These are phyloP conservation scores for Cinnamomum micranthum DNA, from an alignment of 164 flowering plant genomes.

Conservation along the genomic window DNA sequence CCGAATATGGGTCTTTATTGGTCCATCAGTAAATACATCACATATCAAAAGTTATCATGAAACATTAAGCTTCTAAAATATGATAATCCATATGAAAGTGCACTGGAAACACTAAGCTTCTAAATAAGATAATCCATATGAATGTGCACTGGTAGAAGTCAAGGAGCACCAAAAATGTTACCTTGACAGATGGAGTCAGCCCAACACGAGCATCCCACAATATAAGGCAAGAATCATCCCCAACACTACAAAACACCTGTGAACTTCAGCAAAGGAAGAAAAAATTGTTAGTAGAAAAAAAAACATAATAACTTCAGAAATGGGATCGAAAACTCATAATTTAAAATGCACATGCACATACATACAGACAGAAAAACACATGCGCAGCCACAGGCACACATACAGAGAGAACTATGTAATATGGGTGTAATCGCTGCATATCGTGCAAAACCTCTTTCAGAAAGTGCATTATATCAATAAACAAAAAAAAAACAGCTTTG, in stretches of 20 bases:
- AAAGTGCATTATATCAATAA: too few species aligned
- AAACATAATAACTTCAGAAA: neutral
- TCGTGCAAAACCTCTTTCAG: too few species aligned
- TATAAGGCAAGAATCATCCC: constrained; percentile 97
- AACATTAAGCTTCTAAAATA: constrained; percentile 21
- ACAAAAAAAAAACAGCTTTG: neutral
- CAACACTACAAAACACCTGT: constrained; percentile 95
- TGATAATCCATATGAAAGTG: neutral
- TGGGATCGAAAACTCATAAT: constrained; percentile 10
- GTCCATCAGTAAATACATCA: neutral
- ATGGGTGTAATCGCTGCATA: too few species aligned
- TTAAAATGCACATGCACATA: too few species aligned
- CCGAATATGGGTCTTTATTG: too few species aligned
- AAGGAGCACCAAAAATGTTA: constrained; percentile 11
- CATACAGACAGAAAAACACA: too few species aligned
- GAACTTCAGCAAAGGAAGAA: constrained; percentile 35
- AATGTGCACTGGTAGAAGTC: neutral
- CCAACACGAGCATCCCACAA: constrained; percentile 96
- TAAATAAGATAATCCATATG: constrained; percentile 14
- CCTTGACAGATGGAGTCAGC: constrained; percentile 68
- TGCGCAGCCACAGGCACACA: too few species aligned
- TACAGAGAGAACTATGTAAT: too few species aligned
- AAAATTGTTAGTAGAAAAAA: constrained; percentile 14
- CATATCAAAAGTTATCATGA: neutral
- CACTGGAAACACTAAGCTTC: neutral